These are phyloP conservation scores for Syncephalastrum sp. DNA, from an alignment of 371 early-diverging fungal genomes.

Conservation along the genomic window DNA sequence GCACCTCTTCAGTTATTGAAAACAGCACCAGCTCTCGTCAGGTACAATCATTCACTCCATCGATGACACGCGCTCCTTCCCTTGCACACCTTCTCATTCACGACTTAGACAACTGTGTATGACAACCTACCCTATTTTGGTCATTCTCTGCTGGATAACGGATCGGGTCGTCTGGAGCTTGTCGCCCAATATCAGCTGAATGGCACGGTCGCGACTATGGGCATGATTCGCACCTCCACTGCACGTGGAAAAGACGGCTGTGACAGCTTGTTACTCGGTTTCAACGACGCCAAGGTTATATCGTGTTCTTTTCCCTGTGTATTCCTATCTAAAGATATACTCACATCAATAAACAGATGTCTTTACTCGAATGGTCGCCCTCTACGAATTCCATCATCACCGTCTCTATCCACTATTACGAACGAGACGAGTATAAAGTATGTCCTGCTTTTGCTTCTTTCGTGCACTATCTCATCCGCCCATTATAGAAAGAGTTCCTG, in stretches of 20 bases:
- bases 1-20: not conserved
- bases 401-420: slow-evolving; percentile 95
- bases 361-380: slow-evolving; percentile 84
- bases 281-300: slow-evolving; percentile 91
- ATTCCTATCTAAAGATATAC: not conserved
- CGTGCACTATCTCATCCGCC: not conserved
- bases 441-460: not conserved
- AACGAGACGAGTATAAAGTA: slow-evolving; percentile 89
- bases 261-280: slow-evolving; percentile 83
- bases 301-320: too few species aligned
- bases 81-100: too few species aligned
- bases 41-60: too few species aligned
- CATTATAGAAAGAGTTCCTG: slow-evolving; percentile 56
- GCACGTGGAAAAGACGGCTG: slow-evolving; percentile 68
- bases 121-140: slow-evolving; percentile 41
- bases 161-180: slow-evolving; percentile 73
- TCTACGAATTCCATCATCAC: slow-evolving; percentile 79
- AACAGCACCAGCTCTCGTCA: too few species aligned
- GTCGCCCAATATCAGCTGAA: slow-evolving; percentile 74
- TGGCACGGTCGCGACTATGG: slow-evolving; percentile 81
- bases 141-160: slow-evolving; percentile 27
- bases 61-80: slow-evolving; percentile 5
- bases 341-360: slow-evolving; percentile 62
- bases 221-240: slow-evolving; percentile 68
- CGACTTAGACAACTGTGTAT: slow-evolving; percentile 36